Evolutionary conservation across 2,329 filamentous ascomycete species (phyloP), one percentile per base, ranked within the genome.

Genomic region (Calonectria honghensis): DNA sequence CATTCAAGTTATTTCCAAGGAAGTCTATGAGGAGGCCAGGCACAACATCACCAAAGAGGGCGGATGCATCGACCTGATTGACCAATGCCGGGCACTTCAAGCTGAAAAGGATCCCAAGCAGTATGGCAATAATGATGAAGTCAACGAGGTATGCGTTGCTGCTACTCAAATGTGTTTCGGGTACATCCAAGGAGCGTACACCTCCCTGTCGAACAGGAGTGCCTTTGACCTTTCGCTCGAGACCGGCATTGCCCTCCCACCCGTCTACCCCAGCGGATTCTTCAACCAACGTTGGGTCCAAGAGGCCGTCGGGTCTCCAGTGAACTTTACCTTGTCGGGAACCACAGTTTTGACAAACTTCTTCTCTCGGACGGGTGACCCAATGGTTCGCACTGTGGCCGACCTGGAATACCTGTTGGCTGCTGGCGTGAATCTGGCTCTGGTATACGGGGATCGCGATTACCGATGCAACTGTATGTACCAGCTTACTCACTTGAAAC

Each of bases 361-460:
- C 90, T 73, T 71, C 1, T 24, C 13, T 88, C 91, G 35, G 68
- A 93, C 91, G 77, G 89, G 90, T 9, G 90, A 90, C 78, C 88
- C 92, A 76, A 85, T 92, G 37, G 81, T 88, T 35, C 74, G 74
- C 1, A 73, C 51, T 31, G 32, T 77, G 10, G 16, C 65, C 2
- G 85, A 90, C 68, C 85, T 94, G 3, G 91, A 92, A 72, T 84
- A 87, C 16, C 88, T 94, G 24, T 85, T 94, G 59, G 86, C 89
- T 13, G 87, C 85, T 0, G 92, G 91, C 32, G 90, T 95, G 10
- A 91, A 91, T 16, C 90, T 96, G 20, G 92, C 92, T 2, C 84
- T 96, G 71, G 89, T 95, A 65, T 94, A 96, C 81, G 90, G 90
- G 20, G 90, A 92, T 78, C 84, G 89, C 67, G 90, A 92, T 80